These are phyloP conservation scores for Vaucheria bursata DNA, from an alignment of 352 stramenopile genomes.

Conservation along the genomic window DNA sequence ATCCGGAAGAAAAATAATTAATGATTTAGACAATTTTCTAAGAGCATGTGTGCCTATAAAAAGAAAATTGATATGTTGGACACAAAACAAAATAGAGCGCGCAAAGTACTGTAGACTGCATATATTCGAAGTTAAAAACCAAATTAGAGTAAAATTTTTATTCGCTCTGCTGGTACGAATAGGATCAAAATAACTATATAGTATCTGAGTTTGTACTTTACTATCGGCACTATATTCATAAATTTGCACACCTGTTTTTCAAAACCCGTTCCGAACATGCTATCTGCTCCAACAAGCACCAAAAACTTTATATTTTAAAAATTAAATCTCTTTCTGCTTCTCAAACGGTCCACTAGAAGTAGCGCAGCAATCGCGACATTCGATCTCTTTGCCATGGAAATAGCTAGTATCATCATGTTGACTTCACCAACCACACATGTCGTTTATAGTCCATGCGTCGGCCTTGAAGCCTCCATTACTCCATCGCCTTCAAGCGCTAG, in stretches of 20 bases:
- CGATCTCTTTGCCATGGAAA: constrained; percentile 89
- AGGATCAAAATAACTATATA: no score
- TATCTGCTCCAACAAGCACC: constrained; percentile 79
- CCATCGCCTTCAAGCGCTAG: constrained; percentile 89
- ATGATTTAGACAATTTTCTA: no score
- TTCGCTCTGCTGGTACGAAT: no score
- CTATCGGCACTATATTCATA: no score
- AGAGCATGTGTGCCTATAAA: no score
- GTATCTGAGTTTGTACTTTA: no score
- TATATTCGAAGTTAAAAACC: no score
- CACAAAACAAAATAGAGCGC: no score
- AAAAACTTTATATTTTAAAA: constrained; percentile 67
- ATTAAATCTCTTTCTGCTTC: constrained; percentile 91
- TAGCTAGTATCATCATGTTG: constrained; percentile 87
- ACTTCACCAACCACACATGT: constrained; percentile 70
- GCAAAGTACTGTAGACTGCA: no score
- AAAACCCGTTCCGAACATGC: constrained; percentile 95
- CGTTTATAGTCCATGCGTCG: constrained; percentile 62
- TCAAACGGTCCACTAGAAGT: constrained; percentile 81
- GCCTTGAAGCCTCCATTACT: constrained; percentile 79
- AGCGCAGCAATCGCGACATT: constrained; percentile 87
- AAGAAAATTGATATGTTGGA: no score
- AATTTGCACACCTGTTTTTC: constrained; percentile 54
- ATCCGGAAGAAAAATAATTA: no score
- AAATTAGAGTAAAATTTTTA: no score